Evolutionary conservation across 768 basidiomycete genomes (phyloP).

Genomic region (Mycena capillaripes): DNA sequence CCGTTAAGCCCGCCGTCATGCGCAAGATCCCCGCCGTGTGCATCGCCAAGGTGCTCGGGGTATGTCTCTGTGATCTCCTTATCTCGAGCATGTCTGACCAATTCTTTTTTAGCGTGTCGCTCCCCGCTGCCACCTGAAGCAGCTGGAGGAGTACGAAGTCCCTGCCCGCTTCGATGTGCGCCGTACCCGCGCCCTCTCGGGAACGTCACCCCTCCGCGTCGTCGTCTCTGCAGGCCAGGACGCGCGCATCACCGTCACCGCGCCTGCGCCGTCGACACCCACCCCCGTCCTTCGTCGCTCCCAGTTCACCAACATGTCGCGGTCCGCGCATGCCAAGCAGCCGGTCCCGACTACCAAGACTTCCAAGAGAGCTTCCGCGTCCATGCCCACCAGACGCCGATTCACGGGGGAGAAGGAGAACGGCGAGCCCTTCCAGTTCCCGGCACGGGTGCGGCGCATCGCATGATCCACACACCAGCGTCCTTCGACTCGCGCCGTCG

Average conservation of each 20-base stretch:
- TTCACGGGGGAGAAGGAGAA: neutral
- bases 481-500: too few species aligned
- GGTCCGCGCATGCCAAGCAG: neutral
- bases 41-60: neutral
- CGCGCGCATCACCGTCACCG: neutral
- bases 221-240: neutral
- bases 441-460: neutral
- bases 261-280: neutral
- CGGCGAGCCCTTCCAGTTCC: neutral
- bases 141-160: neutral
- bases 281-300: neutral
- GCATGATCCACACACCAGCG: too few species aligned
- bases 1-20: neutral
- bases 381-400: neutral
- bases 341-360: neutral
- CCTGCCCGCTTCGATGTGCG: neutral
- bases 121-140: neutral
- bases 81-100: neutral
- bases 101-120: neutral
- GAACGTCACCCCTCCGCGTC: neutral
- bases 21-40: neutral
- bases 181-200: neutral
- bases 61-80: neutral
- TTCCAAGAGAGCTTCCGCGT: too few species aligned
- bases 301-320: neutral